Conservation (phyloP, 2,329 filamentous ascomycete species). For the Fusarium sp. region DNA sequence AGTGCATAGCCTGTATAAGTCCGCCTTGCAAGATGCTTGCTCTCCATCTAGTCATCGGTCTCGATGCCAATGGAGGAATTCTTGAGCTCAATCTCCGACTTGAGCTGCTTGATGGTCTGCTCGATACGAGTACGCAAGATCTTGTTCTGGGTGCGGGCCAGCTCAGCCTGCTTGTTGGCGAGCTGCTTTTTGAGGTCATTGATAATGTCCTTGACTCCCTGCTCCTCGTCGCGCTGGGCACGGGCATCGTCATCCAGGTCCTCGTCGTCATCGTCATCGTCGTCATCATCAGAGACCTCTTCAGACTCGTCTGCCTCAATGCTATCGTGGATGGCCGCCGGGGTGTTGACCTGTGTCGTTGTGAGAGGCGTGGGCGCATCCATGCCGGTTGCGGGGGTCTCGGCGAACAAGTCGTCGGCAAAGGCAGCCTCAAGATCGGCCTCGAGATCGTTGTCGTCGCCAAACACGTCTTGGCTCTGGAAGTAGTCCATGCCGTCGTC, state of each 20-base stretch:
- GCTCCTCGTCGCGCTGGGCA: conserved; percentile 61
- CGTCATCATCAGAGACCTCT: conserved; percentile 58
- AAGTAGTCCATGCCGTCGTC: conserved; percentile 59
- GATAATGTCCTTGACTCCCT: conserved; percentile 68
- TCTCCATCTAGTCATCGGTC: conserved; percentile 47
- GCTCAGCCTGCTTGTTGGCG: conserved; percentile 57
- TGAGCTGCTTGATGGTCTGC: conserved; percentile 61
- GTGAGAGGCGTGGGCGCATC: conserved; percentile 62
- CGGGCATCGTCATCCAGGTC: conserved; percentile 67
- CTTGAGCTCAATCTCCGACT: conserved; percentile 59
- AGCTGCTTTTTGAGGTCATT: conserved; percentile 65
- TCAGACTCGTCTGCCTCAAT: conserved; percentile 57
- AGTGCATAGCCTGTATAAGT: background rate
- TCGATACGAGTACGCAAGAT: conserved; percentile 65
- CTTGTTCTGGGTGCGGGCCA: conserved; percentile 57
- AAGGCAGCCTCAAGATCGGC: conserved; percentile 68
- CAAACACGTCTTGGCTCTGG: conserved; percentile 46
- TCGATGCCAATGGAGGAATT: conserved; percentile 58
- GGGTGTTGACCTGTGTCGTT: conserved; percentile 57
- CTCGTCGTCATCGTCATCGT: conserved; percentile 66
- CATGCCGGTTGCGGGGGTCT: conserved; percentile 57
- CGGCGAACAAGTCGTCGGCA: conserved; percentile 54
- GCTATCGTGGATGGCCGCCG: conserved; percentile 58
- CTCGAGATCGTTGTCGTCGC: conserved; percentile 63
- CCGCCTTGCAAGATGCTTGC: background rate